These are phyloP conservation scores for Triticum timopheevii DNA, from an alignment of 176 grass and related monocot species.

Conservation along the genomic window DNA sequence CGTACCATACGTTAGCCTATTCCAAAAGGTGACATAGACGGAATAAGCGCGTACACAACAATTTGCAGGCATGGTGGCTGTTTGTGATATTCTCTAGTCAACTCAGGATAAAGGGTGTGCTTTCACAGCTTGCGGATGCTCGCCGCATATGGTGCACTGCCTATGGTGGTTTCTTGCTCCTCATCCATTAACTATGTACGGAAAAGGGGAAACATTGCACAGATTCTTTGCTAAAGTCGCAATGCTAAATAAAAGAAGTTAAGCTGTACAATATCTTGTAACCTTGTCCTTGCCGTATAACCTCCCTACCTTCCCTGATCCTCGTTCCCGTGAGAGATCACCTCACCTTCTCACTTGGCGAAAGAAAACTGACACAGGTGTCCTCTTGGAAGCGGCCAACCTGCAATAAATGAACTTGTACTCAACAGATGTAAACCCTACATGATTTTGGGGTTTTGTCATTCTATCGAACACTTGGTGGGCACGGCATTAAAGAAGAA, in stretches of 20 bases:
- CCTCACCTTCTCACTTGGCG: constrained; percentile 3
- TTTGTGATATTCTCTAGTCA: constrained; percentile 36
- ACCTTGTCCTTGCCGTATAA: constrained; percentile 28
- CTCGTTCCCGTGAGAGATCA: constrained; percentile 13
- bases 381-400: constrained; percentile 19
- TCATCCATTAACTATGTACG: constrained; percentile 22
- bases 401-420: background rate
- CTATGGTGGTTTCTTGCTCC: constrained; percentile 10
- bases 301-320: constrained; percentile 6
- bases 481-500: background rate
- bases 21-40: constrained; percentile 10
- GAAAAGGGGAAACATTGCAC: constrained; percentile 27
- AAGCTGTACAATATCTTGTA: background rate
- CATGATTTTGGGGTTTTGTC: background rate
- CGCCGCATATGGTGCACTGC: constrained; percentile 47
- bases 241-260: constrained; percentile 9
- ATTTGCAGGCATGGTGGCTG: background rate
- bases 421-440: background rate
- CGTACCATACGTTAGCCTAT: constrained; percentile 13
- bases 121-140: constrained; percentile 31
- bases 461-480: constrained; percentile 33
- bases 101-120: constrained; percentile 45
- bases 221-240: constrained; percentile 27
- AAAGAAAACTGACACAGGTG: background rate
- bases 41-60: constrained; percentile 17